Evolutionary conservation across 2,329 filamentous ascomycete species (phyloP).

Genomic region (Pseudocercospora ulei): DNA sequence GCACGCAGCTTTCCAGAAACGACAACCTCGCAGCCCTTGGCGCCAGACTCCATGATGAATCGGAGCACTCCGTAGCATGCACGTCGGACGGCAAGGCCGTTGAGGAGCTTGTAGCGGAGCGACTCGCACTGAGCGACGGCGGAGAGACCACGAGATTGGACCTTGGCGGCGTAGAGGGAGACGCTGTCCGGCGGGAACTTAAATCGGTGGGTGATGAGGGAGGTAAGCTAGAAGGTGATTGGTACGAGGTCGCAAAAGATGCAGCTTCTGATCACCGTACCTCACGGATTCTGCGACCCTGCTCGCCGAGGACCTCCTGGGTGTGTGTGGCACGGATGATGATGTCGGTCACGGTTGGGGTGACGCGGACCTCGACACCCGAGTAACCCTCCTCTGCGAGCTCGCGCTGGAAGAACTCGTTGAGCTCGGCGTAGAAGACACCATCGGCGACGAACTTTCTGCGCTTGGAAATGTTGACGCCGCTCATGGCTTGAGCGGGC

Average conservation of each 20-base stretch:
- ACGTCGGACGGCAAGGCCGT: constrained; percentile 95
- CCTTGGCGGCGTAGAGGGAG: constrained; percentile 99
- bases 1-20: constrained; percentile 98
- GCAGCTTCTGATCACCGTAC: constrained; percentile 21
- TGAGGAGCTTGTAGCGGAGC: constrained; percentile 99
- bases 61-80: constrained; percentile 97
- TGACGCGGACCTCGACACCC: constrained; percentile 98
- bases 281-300: constrained; percentile 98
- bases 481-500: constrained; percentile 27
- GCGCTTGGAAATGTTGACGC: constrained; percentile 63
- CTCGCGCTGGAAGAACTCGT: constrained; percentile 99
- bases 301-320: constrained; percentile 99
- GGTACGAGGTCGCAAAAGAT: constrained; percentile 9
- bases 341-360: constrained; percentile 99
- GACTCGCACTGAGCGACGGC: constrained; percentile 99
- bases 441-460: constrained; percentile 71
- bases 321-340: constrained; percentile 99
- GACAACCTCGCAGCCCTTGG: constrained; percentile 99
- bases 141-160: constrained; percentile 99
- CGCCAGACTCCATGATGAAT: constrained; percentile 99
- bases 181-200: constrained; percentile 99
- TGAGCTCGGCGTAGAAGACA: constrained; percentile 99
- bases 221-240: constrained; percentile 58
- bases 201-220: constrained; percentile 99
- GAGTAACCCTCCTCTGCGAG: constrained; percentile 99